Evolutionary conservation across 2,329 filamentous ascomycete genomes (phyloP).

Genomic region (Aspergillus bombycis): DNA sequence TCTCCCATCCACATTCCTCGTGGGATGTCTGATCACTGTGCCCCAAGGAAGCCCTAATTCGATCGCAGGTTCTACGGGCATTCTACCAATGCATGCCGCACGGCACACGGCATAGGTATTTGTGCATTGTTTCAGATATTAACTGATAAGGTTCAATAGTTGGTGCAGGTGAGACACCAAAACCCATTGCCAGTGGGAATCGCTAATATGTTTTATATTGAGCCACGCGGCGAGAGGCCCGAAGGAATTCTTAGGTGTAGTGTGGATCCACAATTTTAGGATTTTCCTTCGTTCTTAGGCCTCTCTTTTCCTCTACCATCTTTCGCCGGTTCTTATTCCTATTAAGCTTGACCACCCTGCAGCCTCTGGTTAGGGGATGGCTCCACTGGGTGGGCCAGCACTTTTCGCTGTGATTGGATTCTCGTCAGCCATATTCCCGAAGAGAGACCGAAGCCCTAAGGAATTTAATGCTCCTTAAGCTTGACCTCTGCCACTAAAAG

Average conservation of each 20-base stretch:
- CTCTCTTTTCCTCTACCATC: background rate
- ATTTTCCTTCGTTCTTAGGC: background rate
- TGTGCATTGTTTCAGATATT: background rate
- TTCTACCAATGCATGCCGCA: background rate
- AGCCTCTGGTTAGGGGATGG: background rate
- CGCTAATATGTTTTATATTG: background rate
- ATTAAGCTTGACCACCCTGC: background rate
- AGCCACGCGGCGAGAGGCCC: background rate
- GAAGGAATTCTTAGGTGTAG: background rate
- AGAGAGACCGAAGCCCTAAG: slow-evolving; percentile 1
- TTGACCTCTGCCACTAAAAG: background rate
- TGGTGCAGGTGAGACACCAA: background rate
- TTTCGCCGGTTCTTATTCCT: background rate
- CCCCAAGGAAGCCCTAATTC: background rate
- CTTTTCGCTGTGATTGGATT: background rate
- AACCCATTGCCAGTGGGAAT: background rate
- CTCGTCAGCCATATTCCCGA: background rate
- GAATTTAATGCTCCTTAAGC: background rate
- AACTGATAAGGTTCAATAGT: background rate
- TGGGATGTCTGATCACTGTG: background rate
- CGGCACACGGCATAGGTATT: background rate
- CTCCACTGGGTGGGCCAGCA: background rate
- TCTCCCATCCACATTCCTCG: background rate
- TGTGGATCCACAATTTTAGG: background rate
- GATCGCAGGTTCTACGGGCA: background rate